Evolutionary conservation across 2,329 filamentous ascomycete species (phyloP).

Genomic region (Helotiales sp.): DNA sequence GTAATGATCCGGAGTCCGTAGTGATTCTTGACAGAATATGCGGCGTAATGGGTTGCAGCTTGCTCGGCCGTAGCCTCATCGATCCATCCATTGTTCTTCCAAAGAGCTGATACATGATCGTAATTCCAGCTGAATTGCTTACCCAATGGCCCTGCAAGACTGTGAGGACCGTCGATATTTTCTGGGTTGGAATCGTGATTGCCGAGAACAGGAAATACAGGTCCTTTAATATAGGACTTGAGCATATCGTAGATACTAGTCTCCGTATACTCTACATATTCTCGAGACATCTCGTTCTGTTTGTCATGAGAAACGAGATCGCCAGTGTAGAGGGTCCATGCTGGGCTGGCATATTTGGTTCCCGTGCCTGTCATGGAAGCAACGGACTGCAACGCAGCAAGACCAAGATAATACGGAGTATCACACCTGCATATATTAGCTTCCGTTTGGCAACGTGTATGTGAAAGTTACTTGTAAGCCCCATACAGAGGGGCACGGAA

Average conservation of each 20-base stretch:
- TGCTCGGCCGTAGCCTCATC: constrained; percentile 49
- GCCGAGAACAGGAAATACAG: constrained; percentile 60
- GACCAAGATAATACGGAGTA: constrained; percentile 60
- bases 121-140: constrained; percentile 64
- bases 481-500: constrained; percentile 59
- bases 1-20: constrained; percentile 57
- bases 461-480: constrained; percentile 48
- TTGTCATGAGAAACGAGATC: constrained; percentile 61
- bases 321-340: constrained; percentile 61
- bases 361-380: constrained; percentile 61
- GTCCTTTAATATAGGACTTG: constrained; percentile 59
- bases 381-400: constrained; percentile 60
- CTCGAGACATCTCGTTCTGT: constrained; percentile 55
- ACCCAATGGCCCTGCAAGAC: constrained; percentile 56
- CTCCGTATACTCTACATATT: constrained; percentile 59
- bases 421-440: constrained; percentile 50
- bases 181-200: constrained; percentile 62
- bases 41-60: constrained; percentile 59
- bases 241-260: constrained; percentile 58
- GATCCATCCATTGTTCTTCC: constrained; percentile 62
- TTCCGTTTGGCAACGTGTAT: background rate
- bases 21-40: constrained; percentile 59
- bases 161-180: constrained; percentile 58
- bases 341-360: constrained; percentile 48
- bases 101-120: constrained; percentile 58